phyloP scores from a whole-genome alignment of 148 eudicot genomes.

The Gaultheria prostrata region DNA sequence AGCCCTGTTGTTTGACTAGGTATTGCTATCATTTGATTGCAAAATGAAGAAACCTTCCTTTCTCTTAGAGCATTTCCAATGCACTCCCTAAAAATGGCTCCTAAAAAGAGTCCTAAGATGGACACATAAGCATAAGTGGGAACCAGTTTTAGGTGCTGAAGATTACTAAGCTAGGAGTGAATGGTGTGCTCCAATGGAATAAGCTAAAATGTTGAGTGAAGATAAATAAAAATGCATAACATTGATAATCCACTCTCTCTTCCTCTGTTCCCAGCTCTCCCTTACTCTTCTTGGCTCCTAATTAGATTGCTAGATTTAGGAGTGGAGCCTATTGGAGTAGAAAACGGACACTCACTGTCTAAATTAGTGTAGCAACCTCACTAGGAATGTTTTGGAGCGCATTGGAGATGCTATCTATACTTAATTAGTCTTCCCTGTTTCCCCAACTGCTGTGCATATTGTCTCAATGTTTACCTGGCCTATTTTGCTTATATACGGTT shows the following conservation, averaged over 20 bases:
- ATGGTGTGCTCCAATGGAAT: not conserved
- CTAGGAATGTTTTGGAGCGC: not conserved
- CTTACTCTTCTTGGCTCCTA: not conserved
- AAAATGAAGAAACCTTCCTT: slow-evolving; percentile 7
- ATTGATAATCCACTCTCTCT: not conserved
- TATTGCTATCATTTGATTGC: not conserved
- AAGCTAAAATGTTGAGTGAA: not conserved
- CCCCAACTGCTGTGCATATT: not conserved
- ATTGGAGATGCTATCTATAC: not conserved
- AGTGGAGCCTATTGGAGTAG: not conserved
- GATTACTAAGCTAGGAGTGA: not conserved
- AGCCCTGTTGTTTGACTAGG: not conserved
- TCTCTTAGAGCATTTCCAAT: not conserved
- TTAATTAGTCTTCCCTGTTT: not conserved
- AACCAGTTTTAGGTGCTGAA: not conserved
- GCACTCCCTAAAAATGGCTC: not conserved
- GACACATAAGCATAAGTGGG: not conserved
- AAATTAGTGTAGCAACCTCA: not conserved
- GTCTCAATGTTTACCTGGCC: not conserved
- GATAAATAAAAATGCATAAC: not conserved
- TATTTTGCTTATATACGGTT: not conserved
- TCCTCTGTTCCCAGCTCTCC: not conserved
- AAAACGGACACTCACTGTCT: not conserved
- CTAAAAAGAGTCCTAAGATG: not conserved
- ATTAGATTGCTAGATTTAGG: not conserved